Evolutionary conservation across 2,329 filamentous ascomycete genomes (phyloP).

Genomic region (Hypoxylon sp.): DNA sequence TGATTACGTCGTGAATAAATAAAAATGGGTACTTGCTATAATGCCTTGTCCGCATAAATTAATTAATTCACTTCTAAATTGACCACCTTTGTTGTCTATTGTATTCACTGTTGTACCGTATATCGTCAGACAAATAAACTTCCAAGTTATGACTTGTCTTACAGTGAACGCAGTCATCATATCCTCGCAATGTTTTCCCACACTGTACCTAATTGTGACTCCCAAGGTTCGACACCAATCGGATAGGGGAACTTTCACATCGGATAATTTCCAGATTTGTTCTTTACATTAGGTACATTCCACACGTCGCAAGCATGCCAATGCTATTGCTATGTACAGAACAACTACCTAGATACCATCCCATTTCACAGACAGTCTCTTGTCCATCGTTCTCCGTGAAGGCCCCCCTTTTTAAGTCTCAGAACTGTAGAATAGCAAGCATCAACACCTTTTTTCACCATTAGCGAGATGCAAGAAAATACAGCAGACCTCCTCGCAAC

Average conservation of each 20-base stretch:
- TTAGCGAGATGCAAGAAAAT: slow-evolving; percentile 36
- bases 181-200: background rate
- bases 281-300: slow-evolving; percentile 24
- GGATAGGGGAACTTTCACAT: slow-evolving; percentile 14
- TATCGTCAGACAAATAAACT: background rate
- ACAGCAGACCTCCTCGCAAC: slow-evolving; percentile 25
- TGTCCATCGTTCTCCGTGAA: slow-evolving; percentile 24
- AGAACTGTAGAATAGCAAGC: slow-evolving; percentile 31
- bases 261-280: slow-evolving; percentile 22
- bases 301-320: slow-evolving; percentile 25
- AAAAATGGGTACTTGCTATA: slow-evolving; percentile 1
- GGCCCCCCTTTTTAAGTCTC: slow-evolving; percentile 26
- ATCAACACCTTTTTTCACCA: slow-evolving; percentile 28
- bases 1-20: background rate
- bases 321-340: slow-evolving; percentile 42
- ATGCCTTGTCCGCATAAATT: background rate
- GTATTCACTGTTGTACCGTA: too few relatives aligned
- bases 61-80: slow-evolving; percentile 5
- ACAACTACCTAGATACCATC: slow-evolving; percentile 27
- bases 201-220: background rate
- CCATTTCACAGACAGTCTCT: slow-evolving; percentile 42
- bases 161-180: background rate
- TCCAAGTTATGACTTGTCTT: slow-evolving; percentile 3
- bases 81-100: background rate
- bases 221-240: slow-evolving; percentile 2